Percentiles rank a stretch among this genome's conserved stretches.
These are phyloP conservation scores for Iris macrosiphon DNA, from an alignment of 106 monocot species.

Conservation along the genomic window DNA sequence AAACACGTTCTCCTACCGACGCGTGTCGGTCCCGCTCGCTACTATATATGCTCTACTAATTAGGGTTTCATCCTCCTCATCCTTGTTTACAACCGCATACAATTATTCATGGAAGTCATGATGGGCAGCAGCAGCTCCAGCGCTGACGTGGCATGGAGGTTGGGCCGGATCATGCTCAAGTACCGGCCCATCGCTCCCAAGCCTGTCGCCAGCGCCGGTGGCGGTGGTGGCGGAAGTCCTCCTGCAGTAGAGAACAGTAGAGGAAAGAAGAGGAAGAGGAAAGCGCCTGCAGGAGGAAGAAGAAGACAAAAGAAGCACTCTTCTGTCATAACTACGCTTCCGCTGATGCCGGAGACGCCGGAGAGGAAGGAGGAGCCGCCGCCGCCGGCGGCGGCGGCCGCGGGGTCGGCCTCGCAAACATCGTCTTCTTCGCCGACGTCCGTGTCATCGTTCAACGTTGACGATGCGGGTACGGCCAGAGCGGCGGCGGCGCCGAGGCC, in stretches of 20 bases:
- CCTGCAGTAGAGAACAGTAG: slow-evolving; percentile 11
- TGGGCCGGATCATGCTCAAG: slow-evolving; percentile 59
- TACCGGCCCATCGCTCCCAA: slow-evolving; percentile 89
- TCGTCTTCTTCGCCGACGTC: neutral
- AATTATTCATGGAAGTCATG: slow-evolving; percentile 2
- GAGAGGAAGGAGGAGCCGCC: slow-evolving; percentile 10
- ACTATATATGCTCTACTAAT: neutral
- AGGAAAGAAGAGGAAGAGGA: slow-evolving; percentile 9
- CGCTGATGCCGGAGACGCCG: slow-evolving; percentile 62
- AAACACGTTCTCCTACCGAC: slow-evolving; percentile 4
- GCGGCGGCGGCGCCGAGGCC: slow-evolving; percentile 17
- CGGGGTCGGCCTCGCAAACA: neutral
- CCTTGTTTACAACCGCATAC: too few relatives aligned
- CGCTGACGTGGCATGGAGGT: slow-evolving; percentile 48
- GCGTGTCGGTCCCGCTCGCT: slow-evolving; percentile 1
- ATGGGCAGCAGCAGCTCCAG: neutral
- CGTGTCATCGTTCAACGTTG: too few relatives aligned
- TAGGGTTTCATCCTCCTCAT: neutral
- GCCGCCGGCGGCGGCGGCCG: neutral
- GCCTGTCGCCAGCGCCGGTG: slow-evolving; percentile 27
- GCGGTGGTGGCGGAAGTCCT: slow-evolving; percentile 5
- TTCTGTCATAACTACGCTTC: slow-evolving; percentile 30
- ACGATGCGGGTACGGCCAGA: neutral
- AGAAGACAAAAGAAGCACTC: slow-evolving; percentile 2
- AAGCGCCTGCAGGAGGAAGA: slow-evolving; percentile 3